phyloP scores from a whole-genome alignment of 805 yeast species.

The Yarrowia keelungensis region DNA sequence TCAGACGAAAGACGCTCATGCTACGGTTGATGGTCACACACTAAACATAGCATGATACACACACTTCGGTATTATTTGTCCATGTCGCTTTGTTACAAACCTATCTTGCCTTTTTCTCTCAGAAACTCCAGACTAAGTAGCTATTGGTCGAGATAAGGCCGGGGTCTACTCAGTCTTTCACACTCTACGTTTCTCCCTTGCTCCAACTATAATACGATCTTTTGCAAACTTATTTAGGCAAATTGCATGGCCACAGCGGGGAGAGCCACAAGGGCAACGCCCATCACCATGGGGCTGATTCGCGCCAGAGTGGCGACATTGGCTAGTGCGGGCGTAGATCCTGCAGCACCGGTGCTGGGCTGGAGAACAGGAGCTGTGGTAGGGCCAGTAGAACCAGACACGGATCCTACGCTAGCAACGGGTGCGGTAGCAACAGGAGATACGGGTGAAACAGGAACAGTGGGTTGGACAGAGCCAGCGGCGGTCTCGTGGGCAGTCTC shows the following conservation, averaged over 20 bases:
- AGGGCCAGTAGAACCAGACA: neutral
- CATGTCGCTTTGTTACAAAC: slow-evolving; percentile 14
- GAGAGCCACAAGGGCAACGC: slow-evolving; percentile 11
- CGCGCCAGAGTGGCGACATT: slow-evolving; percentile 36
- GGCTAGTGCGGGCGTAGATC: slow-evolving; percentile 26
- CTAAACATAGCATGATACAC: neutral
- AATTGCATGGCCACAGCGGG: slow-evolving; percentile 17
- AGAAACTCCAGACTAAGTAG: slow-evolving; percentile 2
- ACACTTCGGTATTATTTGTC: neutral
- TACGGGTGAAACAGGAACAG: neutral
- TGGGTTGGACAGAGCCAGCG: slow-evolving; percentile 2
- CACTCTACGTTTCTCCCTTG: slow-evolving; percentile 26
- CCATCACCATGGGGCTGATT: slow-evolving; percentile 36
- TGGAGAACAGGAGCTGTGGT: neutral
- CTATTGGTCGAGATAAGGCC: slow-evolving; percentile 29
- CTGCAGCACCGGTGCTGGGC: slow-evolving; percentile 6
- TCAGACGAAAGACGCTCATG: too few relatives aligned
- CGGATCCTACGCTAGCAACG: slow-evolving; percentile 9
- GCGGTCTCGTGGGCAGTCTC: neutral
- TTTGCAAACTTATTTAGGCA: slow-evolving; percentile 14
- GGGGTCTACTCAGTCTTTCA: neutral
- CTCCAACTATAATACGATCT: slow-evolving; percentile 13
- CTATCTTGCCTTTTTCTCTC: slow-evolving; percentile 24
- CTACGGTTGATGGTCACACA: too few relatives aligned
- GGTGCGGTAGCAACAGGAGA: neutral